Conservation (phyloP, 176 grass and related monocot genomes). For the Hyparrhenia diplandra region DNA sequence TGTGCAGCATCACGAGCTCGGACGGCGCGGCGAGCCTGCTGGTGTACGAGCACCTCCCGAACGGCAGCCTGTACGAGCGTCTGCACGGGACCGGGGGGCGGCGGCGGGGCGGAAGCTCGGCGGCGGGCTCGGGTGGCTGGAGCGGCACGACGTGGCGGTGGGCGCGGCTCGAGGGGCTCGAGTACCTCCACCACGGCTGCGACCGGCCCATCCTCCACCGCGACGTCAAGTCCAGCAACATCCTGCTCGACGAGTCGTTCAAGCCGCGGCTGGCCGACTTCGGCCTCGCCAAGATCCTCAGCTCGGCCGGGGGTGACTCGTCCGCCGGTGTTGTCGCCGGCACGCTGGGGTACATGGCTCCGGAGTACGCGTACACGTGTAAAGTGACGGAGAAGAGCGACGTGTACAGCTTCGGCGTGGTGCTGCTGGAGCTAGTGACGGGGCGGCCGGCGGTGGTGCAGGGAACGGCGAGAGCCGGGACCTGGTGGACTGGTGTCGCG, state of each 20-base stretch:
- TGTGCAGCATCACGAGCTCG: conserved; percentile 76
- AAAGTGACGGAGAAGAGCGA: conserved; percentile 91
- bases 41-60: conserved; percentile 88
- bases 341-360: conserved; percentile 88
- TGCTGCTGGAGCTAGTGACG: conserved; percentile 66
- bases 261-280: conserved; percentile 90
- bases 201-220: conserved; percentile 82
- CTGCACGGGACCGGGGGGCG: conserved; percentile 39
- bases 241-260: conserved; percentile 83
- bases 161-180: conserved; percentile 61
- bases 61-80: conserved; percentile 69
- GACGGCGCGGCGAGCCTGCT: conserved; percentile 67
- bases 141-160: conserved; percentile 57
- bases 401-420: conserved; percentile 81
- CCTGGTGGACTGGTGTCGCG: conserved; percentile 59
- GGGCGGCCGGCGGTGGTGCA: conserved; percentile 44
- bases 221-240: conserved; percentile 95
- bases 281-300: conserved; percentile 81
- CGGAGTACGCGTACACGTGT: conserved; percentile 80
- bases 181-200: conserved; percentile 87
- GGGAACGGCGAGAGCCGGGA: conserved; percentile 43
- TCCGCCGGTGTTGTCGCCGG: conserved; percentile 53
- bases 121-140: conserved; percentile 42
- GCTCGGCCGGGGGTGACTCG: not conserved
- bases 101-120: not conserved